Percentiles rank a stretch among this genome's conserved stretches.
phyloP scores from a whole-genome alignment of 176 grass and related monocot species.

The Rhynchospora breviuscula region DNA sequence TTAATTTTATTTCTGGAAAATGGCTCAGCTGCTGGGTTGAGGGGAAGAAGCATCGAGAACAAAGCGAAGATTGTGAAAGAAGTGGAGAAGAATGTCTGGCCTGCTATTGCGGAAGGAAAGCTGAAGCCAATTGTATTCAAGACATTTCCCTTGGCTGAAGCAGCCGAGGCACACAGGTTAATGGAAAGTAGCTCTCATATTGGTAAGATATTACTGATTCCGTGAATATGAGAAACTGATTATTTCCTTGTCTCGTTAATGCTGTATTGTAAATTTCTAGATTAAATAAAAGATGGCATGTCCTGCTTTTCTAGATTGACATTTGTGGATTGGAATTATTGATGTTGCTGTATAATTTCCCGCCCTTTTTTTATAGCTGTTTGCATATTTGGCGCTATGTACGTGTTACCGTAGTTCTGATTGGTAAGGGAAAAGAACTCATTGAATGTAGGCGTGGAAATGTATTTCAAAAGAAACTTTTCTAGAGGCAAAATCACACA shows the following conservation, averaged over 20 bases:
- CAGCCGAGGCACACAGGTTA: slow-evolving; percentile 60
- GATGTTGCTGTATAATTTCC: not conserved
- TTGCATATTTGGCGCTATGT: not conserved
- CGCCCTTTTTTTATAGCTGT: not conserved
- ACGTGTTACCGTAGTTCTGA: not conserved
- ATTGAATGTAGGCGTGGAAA: not conserved
- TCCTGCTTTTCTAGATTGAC: not conserved
- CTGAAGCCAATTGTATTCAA: slow-evolving; percentile 72
- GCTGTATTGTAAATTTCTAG: not conserved
- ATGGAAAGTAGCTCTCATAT: slow-evolving; percentile 72
- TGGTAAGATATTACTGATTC: slow-evolving; percentile 82
- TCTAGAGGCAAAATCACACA: no score
- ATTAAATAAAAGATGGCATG: not conserved
- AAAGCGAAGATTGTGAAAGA: slow-evolving; percentile 69
- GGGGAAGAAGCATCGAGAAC: slow-evolving; percentile 44
- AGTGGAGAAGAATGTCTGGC: slow-evolving; percentile 82
- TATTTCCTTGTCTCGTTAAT: not conserved
- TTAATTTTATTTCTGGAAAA: not conserved
- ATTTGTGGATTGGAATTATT: not conserved
- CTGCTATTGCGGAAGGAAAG: slow-evolving; percentile 44
- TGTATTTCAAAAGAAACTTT: not conserved
- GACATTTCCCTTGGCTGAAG: slow-evolving; percentile 58
- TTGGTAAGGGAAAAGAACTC: not conserved
- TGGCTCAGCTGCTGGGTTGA: slow-evolving; percentile 53
- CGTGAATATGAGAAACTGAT: slow-evolving; percentile 22